Conservation (phyloP, 2,329 filamentous ascomycete genomes). For the Cercospora zeae-maydis region DNA sequence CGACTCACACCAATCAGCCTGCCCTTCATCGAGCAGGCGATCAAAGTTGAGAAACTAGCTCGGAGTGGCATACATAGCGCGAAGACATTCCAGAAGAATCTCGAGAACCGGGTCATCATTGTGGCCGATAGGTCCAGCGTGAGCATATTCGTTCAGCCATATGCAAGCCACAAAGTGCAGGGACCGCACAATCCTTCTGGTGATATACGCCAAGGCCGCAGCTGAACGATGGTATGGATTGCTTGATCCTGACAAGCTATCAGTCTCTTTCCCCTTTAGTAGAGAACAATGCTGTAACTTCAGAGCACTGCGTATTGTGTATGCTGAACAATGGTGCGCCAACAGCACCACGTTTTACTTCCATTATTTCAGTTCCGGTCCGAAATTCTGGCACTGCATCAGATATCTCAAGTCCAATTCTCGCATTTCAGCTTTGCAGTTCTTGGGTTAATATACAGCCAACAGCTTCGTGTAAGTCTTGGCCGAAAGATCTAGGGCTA, state of each 20-base stretch:
- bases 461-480: neutral
- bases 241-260: neutral
- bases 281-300: too few relatives aligned
- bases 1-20: neutral
- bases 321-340: too few relatives aligned
- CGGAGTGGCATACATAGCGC: neutral
- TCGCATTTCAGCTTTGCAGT: too few relatives aligned
- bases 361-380: too few relatives aligned
- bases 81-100: neutral
- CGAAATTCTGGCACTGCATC: too few relatives aligned
- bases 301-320: too few relatives aligned
- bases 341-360: too few relatives aligned
- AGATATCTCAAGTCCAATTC: too few relatives aligned
- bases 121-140: constrained; percentile 1
- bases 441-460: too few relatives aligned
- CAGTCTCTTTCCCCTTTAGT: neutral
- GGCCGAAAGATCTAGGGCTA: neutral
- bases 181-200: neutral
- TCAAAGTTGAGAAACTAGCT: neutral
- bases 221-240: neutral
- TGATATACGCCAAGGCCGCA: neutral
- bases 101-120: constrained; percentile 1
- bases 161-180: neutral
- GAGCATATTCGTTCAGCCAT: neutral
- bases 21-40: neutral